Evolutionary conservation across 2,329 filamentous ascomycete genomes (phyloP).

Genomic region (Cladosporium velox): DNA sequence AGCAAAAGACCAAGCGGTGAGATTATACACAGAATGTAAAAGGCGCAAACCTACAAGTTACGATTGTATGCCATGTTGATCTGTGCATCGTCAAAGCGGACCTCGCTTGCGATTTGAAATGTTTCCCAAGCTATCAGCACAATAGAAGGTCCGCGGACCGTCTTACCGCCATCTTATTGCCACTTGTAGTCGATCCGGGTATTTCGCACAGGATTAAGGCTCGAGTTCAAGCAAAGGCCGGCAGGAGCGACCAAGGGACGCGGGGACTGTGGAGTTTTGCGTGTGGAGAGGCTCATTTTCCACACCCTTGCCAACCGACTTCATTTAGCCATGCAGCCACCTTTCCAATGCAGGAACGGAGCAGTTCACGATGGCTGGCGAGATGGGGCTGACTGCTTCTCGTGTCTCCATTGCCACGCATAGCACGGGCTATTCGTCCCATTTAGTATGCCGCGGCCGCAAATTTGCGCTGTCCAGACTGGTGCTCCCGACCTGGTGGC

Average conservation of each 20-base stretch:
- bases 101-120: background rate
- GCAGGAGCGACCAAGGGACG: conserved; percentile 12
- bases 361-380: background rate
- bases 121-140: background rate
- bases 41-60: background rate
- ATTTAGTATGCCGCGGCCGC: background rate
- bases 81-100: background rate
- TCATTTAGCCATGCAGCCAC: conserved; percentile 17
- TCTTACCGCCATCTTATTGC: background rate
- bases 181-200: background rate
- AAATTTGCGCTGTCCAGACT: background rate
- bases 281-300: conserved; percentile 11
- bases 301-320: conserved; percentile 1
- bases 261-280: conserved; percentile 10
- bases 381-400: background rate
- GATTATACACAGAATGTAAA: background rate
- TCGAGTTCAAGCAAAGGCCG: background rate
- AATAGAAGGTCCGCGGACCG: conserved; percentile 3
- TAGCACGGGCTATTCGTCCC: background rate
- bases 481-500: background rate
- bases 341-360: conserved; percentile 21
- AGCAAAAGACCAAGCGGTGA: background rate
- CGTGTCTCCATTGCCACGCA: background rate
- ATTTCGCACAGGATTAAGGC: background rate
- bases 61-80: background rate